These are phyloP conservation scores for Fragaria iinumae DNA, from an alignment of 306 rosid species.

Conservation along the genomic window DNA sequence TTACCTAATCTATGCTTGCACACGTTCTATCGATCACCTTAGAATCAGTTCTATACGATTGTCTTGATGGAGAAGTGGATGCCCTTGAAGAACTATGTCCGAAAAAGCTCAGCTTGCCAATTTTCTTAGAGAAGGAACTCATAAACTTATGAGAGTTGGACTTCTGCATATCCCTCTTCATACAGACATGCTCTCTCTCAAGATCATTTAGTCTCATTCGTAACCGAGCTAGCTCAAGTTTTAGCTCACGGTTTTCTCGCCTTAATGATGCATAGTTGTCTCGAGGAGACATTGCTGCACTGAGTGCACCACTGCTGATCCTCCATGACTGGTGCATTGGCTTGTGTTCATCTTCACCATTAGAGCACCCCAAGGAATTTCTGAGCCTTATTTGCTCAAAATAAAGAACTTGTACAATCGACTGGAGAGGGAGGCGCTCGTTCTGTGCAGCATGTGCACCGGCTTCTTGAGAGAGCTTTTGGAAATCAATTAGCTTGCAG, in stretches of 20 bases:
- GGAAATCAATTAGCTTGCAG: conserved; percentile 85
- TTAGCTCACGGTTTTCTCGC: conserved; percentile 96
- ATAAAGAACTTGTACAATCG: conserved; percentile 92
- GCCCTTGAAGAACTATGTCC: conserved; percentile 83
- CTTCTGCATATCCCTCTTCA: conserved; percentile 96
- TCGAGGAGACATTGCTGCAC: conserved; percentile 98
- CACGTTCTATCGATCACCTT: conserved; percentile 95
- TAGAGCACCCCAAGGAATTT: conserved; percentile 63
- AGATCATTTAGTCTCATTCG: conserved; percentile 94
- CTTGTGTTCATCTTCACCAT: conserved; percentile 74
- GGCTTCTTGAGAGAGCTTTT: conserved; percentile 93
- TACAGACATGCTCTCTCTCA: conserved; percentile 95
- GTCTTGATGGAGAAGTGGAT: conserved; percentile 85
- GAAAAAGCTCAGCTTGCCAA: conserved; percentile 70
- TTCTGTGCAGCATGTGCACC: conserved; percentile 99
- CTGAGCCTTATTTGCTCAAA: conserved; percentile 92
- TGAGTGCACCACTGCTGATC: conserved; percentile 90
- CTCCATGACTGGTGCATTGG: conserved; percentile 95
- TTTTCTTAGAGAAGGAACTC: conserved; percentile 83
- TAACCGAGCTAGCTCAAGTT: conserved; percentile 83
- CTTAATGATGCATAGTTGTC: conserved; percentile 96
- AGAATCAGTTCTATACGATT: conserved; percentile 88
- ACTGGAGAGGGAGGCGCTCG: conserved; percentile 94
- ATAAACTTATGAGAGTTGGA: conserved; percentile 83
- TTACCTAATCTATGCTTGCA: conserved; percentile 84